Evolutionary conservation across 1,284 basidiomycete genomes (phyloP), one percentile per base, ranked within the genome.

Genomic region (Cutaneotrichosporon cavernicola): DNA sequence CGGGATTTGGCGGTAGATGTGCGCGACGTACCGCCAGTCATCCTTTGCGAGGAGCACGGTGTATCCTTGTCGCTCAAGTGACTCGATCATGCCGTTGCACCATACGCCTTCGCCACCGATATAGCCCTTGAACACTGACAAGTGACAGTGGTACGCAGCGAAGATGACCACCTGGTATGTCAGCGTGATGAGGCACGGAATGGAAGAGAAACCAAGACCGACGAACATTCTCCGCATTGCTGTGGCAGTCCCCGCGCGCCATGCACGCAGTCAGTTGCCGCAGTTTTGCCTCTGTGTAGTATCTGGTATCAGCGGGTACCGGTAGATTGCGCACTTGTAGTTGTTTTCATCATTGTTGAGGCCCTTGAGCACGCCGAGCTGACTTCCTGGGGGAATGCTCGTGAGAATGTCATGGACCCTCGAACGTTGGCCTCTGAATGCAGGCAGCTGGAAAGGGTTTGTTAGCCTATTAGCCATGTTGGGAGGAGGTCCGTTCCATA

Each of bases 1-100:
- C 2, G 65, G 65, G 31, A 72, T 65, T 60, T 72, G 71, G 55
- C 66, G 66, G 52, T 72, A 61, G 36, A 72, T 46, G 58, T 72
- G 68, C 53, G 64, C 66, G 10, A 69, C 65, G 57, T 72, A 72
- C 7, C 38, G 62, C 8, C 65, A 67, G 46, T 64, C 58, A 49
- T 60, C 50, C 14, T 38, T 26, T 1, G 36, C 50, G 13, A 52
- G 62, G 18, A 72, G 56, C 4, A 70, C 64, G 1, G 71, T 72
- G 60, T 67, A 72, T 0, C 71, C 71, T 34, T 65, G 70, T 9
- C 67, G 65, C 21, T 63, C 56, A n/a, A 72, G 56, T 5, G 49
- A 52, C 10, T 60, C 49, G 16, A 60, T 50, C 58, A 60, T 60
- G 36, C 58, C 49, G 32, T 31, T 34, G 36, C 58, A 66, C 64